Evolutionary conservation across 495 filamentous ascomycete genomes (phyloP).

Genomic region (Penicillium mononematosum): DNA sequence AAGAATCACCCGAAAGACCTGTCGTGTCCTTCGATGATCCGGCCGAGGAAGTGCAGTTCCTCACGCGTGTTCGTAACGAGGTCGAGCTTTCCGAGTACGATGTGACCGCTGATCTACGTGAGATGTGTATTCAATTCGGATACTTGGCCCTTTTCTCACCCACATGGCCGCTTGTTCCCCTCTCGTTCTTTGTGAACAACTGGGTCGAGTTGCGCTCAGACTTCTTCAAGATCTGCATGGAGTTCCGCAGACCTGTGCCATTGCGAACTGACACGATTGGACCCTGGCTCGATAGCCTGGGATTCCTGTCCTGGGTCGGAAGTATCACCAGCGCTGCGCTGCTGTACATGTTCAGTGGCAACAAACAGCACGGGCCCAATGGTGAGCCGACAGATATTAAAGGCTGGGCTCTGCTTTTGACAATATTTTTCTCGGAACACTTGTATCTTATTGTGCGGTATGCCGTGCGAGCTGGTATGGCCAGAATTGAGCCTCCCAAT

Average conservation of each 20-base stretch:
- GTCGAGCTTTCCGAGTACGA: constrained; percentile 85
- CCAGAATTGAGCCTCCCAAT: constrained; percentile 81
- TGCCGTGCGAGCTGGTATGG: constrained; percentile 64
- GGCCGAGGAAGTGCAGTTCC: constrained; percentile 72
- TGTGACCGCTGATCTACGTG: constrained; percentile 81
- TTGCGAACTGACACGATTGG: constrained; percentile 90
- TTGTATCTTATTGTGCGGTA: constrained; percentile 73
- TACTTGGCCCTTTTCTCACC: constrained; percentile 94
- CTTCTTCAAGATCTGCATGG: constrained; percentile 89
- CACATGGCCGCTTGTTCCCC: constrained; percentile 83
- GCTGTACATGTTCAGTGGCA: constrained; percentile 77
- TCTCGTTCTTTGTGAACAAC: constrained; percentile 92
- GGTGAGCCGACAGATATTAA: constrained; percentile 61
- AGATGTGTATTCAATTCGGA: constrained; percentile 95
- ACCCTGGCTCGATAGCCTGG: constrained; percentile 85
- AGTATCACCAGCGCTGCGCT: constrained; percentile 81
- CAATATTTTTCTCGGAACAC: constrained; percentile 85
- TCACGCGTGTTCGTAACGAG: constrained; percentile 78
- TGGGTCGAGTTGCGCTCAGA: constrained; percentile 94
- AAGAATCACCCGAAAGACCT: constrained; percentile 28
- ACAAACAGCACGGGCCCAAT: constrained; percentile 56
- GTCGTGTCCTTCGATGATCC: constrained; percentile 46
- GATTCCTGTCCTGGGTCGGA: constrained; percentile 89
- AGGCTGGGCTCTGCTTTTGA: constrained; percentile 78
- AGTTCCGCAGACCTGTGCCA: constrained; percentile 84